Percentiles rank a stretch among this genome's conserved stretches.
These are phyloP conservation scores for Starmera quercuum DNA, from an alignment of 805 yeast species.

Conservation along the genomic window DNA sequence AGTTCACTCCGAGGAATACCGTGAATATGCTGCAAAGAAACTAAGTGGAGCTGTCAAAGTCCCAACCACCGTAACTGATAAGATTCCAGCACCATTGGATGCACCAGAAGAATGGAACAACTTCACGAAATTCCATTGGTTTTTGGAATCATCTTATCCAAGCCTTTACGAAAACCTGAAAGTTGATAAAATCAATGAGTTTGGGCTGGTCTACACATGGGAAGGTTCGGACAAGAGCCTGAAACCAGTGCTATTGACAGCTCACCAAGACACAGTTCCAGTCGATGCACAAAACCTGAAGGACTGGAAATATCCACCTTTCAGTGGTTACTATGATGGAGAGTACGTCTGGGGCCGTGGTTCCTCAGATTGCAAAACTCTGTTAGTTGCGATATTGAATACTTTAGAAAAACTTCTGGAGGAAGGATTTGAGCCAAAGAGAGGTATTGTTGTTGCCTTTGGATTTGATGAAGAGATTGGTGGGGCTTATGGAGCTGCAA, in stretches of 20 bases:
- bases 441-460: constrained; percentile 54
- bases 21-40: constrained; percentile 29
- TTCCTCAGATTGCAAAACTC: constrained; percentile 61
- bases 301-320: constrained; percentile 64
- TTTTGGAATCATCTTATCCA: constrained; percentile 49
- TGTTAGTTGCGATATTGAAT: constrained; percentile 55
- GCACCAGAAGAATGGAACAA: constrained; percentile 31
- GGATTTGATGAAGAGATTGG: constrained; percentile 75
- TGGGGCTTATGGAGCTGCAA: constrained; percentile 54
- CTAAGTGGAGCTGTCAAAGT: constrained; percentile 43
- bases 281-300: constrained; percentile 47
- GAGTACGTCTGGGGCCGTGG: constrained; percentile 67
- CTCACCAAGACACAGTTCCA: constrained; percentile 82
- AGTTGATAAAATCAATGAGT: constrained; percentile 49
- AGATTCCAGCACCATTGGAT: constrained; percentile 30
- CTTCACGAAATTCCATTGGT: constrained; percentile 37
- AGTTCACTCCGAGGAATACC: constrained; percentile 25
- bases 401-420: constrained; percentile 44
- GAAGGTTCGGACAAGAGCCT: constrained; percentile 41
- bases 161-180: constrained; percentile 37
- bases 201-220: constrained; percentile 59
- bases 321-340: constrained; percentile 58
- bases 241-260: constrained; percentile 63
- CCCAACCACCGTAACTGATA: constrained; percentile 41
- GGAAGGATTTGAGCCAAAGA: constrained; percentile 38